Evolutionary conservation across 2,329 filamentous ascomycete genomes (phyloP).

Genomic region (Aspergillus udagawae): DNA sequence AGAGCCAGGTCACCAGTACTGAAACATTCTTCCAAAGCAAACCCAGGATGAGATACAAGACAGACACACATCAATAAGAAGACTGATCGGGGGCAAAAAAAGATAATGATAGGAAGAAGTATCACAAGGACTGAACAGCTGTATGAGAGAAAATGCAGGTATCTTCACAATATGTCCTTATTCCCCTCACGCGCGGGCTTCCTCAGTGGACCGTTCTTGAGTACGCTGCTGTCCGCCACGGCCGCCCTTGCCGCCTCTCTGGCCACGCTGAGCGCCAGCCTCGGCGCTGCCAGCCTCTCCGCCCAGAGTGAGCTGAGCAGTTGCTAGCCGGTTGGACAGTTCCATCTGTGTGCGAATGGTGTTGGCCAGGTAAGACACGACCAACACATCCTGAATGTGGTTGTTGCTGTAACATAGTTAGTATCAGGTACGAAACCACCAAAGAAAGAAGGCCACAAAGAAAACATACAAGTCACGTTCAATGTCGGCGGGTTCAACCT

Average conservation of each 20-base stretch:
- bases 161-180: slow-evolving; percentile 15
- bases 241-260: slow-evolving; percentile 43
- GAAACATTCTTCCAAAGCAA: slow-evolving; percentile 11
- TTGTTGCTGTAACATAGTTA: slow-evolving; percentile 66
- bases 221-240: slow-evolving; percentile 36
- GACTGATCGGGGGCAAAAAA: background rate
- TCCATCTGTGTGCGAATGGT: slow-evolving; percentile 99
- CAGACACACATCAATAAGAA: slow-evolving; percentile 15
- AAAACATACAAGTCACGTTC: slow-evolving; percentile 80
- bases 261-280: slow-evolving; percentile 33
- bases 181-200: slow-evolving; percentile 33
- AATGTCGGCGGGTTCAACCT: slow-evolving; percentile 85
- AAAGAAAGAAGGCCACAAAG: background rate
- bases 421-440: slow-evolving; percentile 12
- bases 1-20: slow-evolving; percentile 4
- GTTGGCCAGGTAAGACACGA: slow-evolving; percentile 97
- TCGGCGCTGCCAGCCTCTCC: slow-evolving; percentile 39
- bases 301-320: slow-evolving; percentile 61
- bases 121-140: slow-evolving; percentile 12
- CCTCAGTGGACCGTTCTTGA: slow-evolving; percentile 36
- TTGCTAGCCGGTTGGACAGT: slow-evolving; percentile 89
- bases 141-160: slow-evolving; percentile 21
- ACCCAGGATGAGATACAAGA: slow-evolving; percentile 8
- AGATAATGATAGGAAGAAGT: slow-evolving; percentile 1
- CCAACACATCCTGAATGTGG: slow-evolving; percentile 97